Percentiles rank a stretch among this genome's conserved stretches.
Conservation (phyloP, 2,329 filamentous ascomycete genomes). For the Talaromyces sp. region DNA sequence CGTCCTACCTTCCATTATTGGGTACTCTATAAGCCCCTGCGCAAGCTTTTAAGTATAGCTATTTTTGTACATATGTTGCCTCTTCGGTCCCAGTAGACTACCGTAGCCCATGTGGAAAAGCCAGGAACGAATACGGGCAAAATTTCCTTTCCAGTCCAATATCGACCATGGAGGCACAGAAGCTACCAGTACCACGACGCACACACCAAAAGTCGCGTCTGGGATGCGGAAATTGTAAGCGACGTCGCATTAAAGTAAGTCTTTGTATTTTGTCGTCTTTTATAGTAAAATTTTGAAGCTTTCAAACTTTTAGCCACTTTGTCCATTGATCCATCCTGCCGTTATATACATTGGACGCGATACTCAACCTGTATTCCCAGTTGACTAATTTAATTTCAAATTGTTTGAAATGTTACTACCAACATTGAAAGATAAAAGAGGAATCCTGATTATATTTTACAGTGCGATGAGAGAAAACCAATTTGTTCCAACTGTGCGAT, state of each 20-base stretch:
- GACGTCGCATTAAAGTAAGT: slow-evolving; percentile 30
- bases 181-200: slow-evolving; percentile 15
- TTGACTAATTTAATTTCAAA: too few species aligned
- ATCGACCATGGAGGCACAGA: background rate
- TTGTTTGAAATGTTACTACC: too few species aligned
- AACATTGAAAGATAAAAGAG: too few species aligned
- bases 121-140: background rate
- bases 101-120: background rate
- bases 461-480: slow-evolving; percentile 8
- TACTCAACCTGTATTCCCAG: too few species aligned
- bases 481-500: slow-evolving; percentile 3
- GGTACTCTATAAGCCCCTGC: background rate
- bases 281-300: background rate
- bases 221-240: slow-evolving; percentile 31
- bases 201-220: slow-evolving; percentile 29
- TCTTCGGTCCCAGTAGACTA: background rate
- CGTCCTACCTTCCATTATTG: background rate
- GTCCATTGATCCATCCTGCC: too few species aligned
- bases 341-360: too few species aligned
- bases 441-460: background rate
- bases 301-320: background rate
- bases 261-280: background rate
- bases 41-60: too few species aligned
- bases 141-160: background rate
- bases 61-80: background rate